Evolutionary conservation across 1,139 yeast species (phyloP).

Genomic region (Candida labiduridarum): DNA sequence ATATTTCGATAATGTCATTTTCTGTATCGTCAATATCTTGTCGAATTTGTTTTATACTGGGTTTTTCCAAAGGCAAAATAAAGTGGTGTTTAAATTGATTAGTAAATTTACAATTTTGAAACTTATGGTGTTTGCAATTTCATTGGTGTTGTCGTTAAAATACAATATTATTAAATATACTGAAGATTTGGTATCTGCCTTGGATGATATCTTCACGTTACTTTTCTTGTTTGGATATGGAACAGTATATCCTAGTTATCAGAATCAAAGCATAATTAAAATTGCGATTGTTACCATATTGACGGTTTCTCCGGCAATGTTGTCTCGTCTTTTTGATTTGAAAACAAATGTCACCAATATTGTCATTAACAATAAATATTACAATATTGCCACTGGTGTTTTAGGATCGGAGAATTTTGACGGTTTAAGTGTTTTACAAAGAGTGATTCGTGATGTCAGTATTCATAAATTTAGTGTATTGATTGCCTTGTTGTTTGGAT

Average conservation of each 20-base stretch:
- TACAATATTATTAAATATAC: constrained; percentile 8
- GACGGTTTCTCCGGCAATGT: constrained; percentile 10
- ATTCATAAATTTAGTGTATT: constrained; percentile 2
- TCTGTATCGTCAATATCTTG: constrained; percentile 5
- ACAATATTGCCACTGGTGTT: constrained; percentile 11
- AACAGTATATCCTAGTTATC: constrained; percentile 1
- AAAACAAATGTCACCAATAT: constrained; percentile 8
- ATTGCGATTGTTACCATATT: constrained; percentile 2
- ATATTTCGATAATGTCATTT: constrained; percentile 9
- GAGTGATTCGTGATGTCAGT: constrained; percentile 4
- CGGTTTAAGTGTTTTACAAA: constrained; percentile 8
- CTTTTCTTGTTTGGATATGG: constrained; percentile 14
- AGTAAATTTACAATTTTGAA: constrained; percentile 6
- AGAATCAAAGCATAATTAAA: constrained; percentile 4
- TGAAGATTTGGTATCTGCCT: constrained; percentile 7
- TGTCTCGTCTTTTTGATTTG: constrained; percentile 11
- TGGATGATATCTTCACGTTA: constrained; percentile 12
- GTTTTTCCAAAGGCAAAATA: not conserved
- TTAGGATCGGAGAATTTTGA: constrained; percentile 11
- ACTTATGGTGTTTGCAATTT: not conserved
- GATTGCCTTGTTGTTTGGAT: constrained; percentile 9
- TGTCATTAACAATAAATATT: constrained; percentile 9
- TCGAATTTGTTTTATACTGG: constrained; percentile 2
- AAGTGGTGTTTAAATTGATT: not conserved
- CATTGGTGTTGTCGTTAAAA: constrained; percentile 7